These are phyloP conservation scores for Boechera stricta DNA, from an alignment of 345 rosid genomes.

Conservation along the genomic window DNA sequence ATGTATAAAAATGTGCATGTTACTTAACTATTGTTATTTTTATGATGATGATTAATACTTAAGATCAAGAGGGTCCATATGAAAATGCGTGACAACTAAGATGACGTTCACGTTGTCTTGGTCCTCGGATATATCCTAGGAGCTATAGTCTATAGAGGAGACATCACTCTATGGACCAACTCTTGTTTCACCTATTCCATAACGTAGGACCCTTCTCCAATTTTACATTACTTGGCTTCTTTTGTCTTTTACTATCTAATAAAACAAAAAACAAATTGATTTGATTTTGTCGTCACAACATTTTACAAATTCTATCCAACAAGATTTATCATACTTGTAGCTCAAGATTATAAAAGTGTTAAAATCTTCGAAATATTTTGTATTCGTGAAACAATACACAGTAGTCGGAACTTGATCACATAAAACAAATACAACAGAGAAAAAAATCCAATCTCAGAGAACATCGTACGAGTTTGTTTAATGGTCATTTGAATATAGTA, in stretches of 20 bases:
- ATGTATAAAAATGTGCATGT: background rate
- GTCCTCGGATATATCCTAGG: conserved; percentile 27
- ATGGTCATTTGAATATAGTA: too few species aligned
- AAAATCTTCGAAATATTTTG: too few species aligned
- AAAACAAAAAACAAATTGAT: conserved; percentile 2
- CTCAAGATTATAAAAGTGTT: background rate
- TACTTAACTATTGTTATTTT: background rate
- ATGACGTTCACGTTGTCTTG: conserved; percentile 34
- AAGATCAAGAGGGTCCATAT: conserved; percentile 24
- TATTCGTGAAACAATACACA: too few species aligned
- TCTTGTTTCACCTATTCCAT: conserved; percentile 39
- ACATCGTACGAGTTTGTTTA: too few species aligned
- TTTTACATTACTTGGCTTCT: conserved; percentile 22
- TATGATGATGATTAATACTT: background rate
- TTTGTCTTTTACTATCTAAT: conserved; percentile 20
- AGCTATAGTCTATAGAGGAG: conserved; percentile 23
- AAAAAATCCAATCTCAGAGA: too few species aligned
- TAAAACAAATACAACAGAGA: too few species aligned
- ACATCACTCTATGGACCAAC: conserved; percentile 34
- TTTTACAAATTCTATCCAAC: background rate
- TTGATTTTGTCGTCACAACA: background rate
- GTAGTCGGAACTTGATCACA: too few species aligned
- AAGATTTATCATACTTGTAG: conserved; percentile 2
- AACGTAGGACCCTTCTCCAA: conserved; percentile 41
- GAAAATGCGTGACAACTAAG: conserved; percentile 37